phyloP scores from a whole-genome alignment of 2,329 filamentous ascomycete species.

The Colletotrichum somersetense region DNA sequence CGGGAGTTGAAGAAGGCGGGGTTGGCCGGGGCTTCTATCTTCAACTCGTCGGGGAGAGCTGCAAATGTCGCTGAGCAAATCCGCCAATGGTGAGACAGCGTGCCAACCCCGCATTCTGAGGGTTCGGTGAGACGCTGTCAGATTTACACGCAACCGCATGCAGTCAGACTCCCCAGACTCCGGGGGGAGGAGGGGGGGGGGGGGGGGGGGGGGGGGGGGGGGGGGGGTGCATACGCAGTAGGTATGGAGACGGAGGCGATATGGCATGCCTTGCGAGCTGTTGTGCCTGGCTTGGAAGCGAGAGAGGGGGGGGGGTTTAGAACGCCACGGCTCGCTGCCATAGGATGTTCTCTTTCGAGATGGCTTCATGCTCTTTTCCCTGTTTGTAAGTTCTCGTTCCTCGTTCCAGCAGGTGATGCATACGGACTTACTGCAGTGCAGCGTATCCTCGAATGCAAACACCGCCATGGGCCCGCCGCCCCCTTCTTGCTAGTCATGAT shows the following conservation, averaged over 20 bases:
- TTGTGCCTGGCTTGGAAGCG: slow-evolving; percentile 1
- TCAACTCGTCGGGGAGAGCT: too few species aligned
- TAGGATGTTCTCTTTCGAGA: neutral
- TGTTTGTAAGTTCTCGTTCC: neutral
- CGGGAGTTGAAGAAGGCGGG: neutral
- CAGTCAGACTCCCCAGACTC: slow-evolving; percentile 23
- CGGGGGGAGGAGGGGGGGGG: neutral
- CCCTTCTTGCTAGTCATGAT: slow-evolving; percentile 6
- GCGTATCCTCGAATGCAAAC: neutral
- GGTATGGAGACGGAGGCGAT: slow-evolving; percentile 26
- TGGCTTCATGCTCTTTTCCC: neutral
- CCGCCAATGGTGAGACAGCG: neutral
- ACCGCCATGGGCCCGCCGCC: neutral
- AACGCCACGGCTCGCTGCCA: neutral
- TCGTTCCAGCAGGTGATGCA: neutral
- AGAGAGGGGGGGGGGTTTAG: too few species aligned
- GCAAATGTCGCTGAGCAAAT: neutral
- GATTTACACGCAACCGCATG: slow-evolving; percentile 27
- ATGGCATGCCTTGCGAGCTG: neutral
- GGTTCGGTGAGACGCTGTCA: slow-evolving; percentile 17
- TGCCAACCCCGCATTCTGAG: slow-evolving; percentile 18
- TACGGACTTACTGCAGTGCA: slow-evolving; percentile 10
- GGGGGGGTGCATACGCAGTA: neutral
- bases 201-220: too few species aligned
- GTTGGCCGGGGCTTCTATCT: neutral